Evolutionary conservation across 1,139 yeast species (phyloP).

Genomic region (Scheffersomyces cryptocercus): DNA sequence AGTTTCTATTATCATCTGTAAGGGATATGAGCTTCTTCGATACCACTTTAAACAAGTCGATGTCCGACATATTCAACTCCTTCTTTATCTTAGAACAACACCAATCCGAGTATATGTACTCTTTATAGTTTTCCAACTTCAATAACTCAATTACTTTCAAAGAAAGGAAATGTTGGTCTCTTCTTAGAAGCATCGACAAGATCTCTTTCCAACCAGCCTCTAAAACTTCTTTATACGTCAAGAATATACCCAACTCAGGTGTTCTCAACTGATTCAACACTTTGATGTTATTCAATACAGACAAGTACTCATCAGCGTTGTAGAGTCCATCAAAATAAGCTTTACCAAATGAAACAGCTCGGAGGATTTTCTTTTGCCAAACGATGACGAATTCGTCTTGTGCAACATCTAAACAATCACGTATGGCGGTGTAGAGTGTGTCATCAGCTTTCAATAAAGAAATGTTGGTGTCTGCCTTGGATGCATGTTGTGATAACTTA

Average conservation of each 20-base stretch:
- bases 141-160: constrained; percentile 60
- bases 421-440: constrained; percentile 61
- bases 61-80: constrained; percentile 57
- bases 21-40: constrained; percentile 41
- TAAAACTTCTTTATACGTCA: constrained; percentile 59
- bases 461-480: constrained; percentile 80
- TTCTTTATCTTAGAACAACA: constrained; percentile 69
- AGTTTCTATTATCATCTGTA: constrained; percentile 18
- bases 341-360: constrained; percentile 89
- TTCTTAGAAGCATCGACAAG: constrained; percentile 56
- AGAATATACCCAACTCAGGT: constrained; percentile 63
- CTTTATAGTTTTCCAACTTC: constrained; percentile 46
- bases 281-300: constrained; percentile 58
- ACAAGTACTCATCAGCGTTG: constrained; percentile 62
- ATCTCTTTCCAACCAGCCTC: constrained; percentile 54
- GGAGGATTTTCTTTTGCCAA: constrained; percentile 77
- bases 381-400: constrained; percentile 71
- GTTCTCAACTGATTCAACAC: constrained; percentile 70
- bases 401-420: constrained; percentile 73
- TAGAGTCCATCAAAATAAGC: constrained; percentile 51
- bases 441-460: constrained; percentile 56
- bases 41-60: constrained; percentile 53
- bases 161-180: constrained; percentile 66
- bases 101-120: constrained; percentile 73
- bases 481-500: constrained; percentile 65